These are phyloP conservation scores for Lentinula sp. DNA, from an alignment of 768 basidiomycete species.

Conservation along the genomic window DNA sequence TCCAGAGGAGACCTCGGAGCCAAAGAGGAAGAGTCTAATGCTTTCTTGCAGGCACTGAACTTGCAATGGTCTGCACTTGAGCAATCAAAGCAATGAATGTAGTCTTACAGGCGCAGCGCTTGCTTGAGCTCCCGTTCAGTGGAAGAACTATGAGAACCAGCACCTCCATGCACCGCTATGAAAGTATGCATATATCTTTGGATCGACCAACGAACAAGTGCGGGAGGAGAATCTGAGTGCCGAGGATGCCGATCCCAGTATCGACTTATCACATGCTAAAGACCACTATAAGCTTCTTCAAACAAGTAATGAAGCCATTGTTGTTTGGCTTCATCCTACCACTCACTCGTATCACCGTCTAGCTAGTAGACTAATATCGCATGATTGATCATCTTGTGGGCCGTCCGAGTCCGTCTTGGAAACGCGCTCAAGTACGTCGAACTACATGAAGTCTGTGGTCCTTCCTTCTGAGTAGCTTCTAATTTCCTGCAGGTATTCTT, in stretches of 20 bases:
- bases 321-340: neutral
- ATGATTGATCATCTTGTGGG: slow-evolving; percentile 97
- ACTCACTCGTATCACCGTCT: neutral
- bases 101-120: slow-evolving; percentile 47
- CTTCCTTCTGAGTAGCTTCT: neutral
- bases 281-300: neutral
- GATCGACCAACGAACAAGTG: slow-evolving; percentile 12
- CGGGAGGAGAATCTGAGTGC: neutral
- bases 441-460: neutral
- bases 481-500: slow-evolving; percentile 63
- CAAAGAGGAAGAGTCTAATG: slow-evolving; percentile 20
- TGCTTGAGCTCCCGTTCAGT: slow-evolving; percentile 49
- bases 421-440: slow-evolving; percentile 64
- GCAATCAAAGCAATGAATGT: neutral
- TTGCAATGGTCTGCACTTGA: neutral
- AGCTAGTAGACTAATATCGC: slow-evolving; percentile 8
- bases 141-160: slow-evolving; percentile 51
- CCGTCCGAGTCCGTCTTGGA: slow-evolving; percentile 85
- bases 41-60: slow-evolving; percentile 48
- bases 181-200: slow-evolving; percentile 31
- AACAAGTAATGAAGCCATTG: neutral
- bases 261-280: slow-evolving; percentile 26
- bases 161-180: slow-evolving; percentile 74
- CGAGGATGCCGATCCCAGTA: neutral
- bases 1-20: slow-evolving; percentile 27